Conservation (phyloP, 1,139 yeast genomes). For the Blastobotrys apis region DNA sequence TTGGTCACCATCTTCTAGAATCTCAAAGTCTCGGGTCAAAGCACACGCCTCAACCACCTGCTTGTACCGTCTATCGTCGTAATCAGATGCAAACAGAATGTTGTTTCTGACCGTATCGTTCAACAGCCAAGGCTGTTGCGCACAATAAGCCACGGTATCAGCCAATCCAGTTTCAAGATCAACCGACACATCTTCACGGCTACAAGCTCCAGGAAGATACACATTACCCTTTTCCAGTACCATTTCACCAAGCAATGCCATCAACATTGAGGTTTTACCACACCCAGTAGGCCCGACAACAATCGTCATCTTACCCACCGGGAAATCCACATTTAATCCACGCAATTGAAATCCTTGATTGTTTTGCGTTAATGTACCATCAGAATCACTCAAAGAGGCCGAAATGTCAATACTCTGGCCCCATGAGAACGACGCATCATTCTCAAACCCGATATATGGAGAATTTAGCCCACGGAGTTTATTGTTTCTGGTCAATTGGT, state of each 20-base stretch:
- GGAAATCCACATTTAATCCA: slow-evolving; percentile 64
- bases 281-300: slow-evolving; percentile 94
- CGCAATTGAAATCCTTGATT: slow-evolving; percentile 62
- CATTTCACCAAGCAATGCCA: slow-evolving; percentile 96
- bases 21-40: slow-evolving; percentile 72
- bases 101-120: slow-evolving; percentile 85
- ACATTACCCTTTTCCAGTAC: slow-evolving; percentile 65
- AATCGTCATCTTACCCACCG: slow-evolving; percentile 71
- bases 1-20: slow-evolving; percentile 59
- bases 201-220: slow-evolving; percentile 66
- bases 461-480: slow-evolving; percentile 51
- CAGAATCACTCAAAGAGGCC: not conserved
- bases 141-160: slow-evolving; percentile 90
- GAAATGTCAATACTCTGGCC: slow-evolving; percentile 15
- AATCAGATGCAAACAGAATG: slow-evolving; percentile 72
- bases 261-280: slow-evolving; percentile 85
- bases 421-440: slow-evolving; percentile 87
- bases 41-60: slow-evolving; percentile 68
- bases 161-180: slow-evolving; percentile 76
- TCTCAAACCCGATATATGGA: slow-evolving; percentile 74
- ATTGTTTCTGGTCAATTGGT: slow-evolving; percentile 58
- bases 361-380: not conserved
- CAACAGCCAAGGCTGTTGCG: slow-evolving; percentile 93
- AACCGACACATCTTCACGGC: slow-evolving; percentile 63
- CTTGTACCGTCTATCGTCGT: slow-evolving; percentile 67